Base-by-base conservation (phyloP, 805 yeast genomes). In the Wickerhamomyces silvicola region DNA sequence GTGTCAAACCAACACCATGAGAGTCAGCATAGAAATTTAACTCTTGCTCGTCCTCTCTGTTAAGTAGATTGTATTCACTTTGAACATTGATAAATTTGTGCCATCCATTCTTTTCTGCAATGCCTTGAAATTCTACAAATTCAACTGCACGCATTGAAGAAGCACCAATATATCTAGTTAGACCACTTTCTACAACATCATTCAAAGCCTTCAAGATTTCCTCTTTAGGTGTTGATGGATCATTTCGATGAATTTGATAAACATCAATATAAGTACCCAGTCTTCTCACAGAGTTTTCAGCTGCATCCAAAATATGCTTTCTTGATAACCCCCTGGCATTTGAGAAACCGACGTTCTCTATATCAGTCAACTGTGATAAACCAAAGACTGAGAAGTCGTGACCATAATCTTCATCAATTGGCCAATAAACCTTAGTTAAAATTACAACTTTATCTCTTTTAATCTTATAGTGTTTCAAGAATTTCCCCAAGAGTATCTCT, bases 31-130 rank as follows among this genome's bases (percentile, higher is more conserved):
- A 75, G 21, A 69, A 71, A 39, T 63, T 67, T 66, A 76, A 56
- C 46, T 76, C 81, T n/a, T 73, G 53, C 47, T 76, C 82, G 37
- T 75, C 81, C 46, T 75, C 80, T 8, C 82, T 57, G 44, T 70
- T 59, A 5, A 74, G 35, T 33, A 75, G 55, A 45, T 71, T 72
- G 50, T 74, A 70, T 46, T 56, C 66, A 36, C 68, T 66, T 52
- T 76, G 81, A 70, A 72, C 68, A 21, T 69, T 59, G 31, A 75
- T 63, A 41, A 76, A 75, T 48, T 71, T 72, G 38, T 58, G 56
- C 78, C 78, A 75, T 22, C 64, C 66, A 41, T 64, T 39, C 45
- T 58, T 58, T 34, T 75, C 78, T 4, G 82, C 81, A 31, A 63
- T 52, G 33, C 52, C 55, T 47, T 76, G 81, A 45, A 71, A 45